Conservation (phyloP, 2,329 filamentous ascomycete genomes). For the Rugonectria rugulosa region DNA sequence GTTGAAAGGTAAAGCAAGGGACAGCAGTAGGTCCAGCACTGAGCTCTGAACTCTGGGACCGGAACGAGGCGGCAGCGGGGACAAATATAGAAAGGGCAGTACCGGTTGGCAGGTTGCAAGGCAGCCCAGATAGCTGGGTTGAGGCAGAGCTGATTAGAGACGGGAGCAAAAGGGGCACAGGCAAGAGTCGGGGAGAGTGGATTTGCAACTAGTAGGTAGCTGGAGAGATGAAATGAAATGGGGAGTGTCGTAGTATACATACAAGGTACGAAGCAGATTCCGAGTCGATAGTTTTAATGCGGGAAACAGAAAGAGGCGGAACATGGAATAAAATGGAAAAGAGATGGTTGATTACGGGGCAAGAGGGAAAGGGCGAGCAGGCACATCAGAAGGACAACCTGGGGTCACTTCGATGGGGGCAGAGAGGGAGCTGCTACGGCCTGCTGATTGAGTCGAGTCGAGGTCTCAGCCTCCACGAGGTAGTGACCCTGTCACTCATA, state of each 20-base stretch:
- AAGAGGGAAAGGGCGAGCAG: slow-evolving; percentile 21
- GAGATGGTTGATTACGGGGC: slow-evolving; percentile 27
- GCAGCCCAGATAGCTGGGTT: no score
- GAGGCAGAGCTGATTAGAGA: slow-evolving; percentile 9
- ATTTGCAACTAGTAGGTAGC: no score
- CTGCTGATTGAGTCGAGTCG: slow-evolving; percentile 48
- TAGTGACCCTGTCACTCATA: slow-evolving; percentile 39
- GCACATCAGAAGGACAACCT: slow-evolving; percentile 34
- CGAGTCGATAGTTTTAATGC: slow-evolving; percentile 24
- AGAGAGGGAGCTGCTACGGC: slow-evolving; percentile 40
- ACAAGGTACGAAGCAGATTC: slow-evolving; percentile 21
- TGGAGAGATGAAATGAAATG: slow-evolving; percentile 27
- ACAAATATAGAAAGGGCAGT: background rate
- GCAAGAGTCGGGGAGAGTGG: slow-evolving; percentile 27
- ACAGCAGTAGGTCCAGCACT: slow-evolving; percentile 20
- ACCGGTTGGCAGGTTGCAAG: slow-evolving; percentile 8
- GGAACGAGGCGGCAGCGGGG: background rate
- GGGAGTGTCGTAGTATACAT: slow-evolving; percentile 13
- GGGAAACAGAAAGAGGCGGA: slow-evolving; percentile 27
- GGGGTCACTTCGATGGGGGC: slow-evolving; percentile 31
- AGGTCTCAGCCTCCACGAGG: slow-evolving; percentile 50
- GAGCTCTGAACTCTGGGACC: slow-evolving; percentile 16
- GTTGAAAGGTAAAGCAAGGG: slow-evolving; percentile 14
- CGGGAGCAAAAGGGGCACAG: slow-evolving; percentile 23
- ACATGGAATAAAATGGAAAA: slow-evolving; percentile 19